phyloP scores from a whole-genome alignment of 257 asterid genomes.

The Scutellaria baicalensis region DNA sequence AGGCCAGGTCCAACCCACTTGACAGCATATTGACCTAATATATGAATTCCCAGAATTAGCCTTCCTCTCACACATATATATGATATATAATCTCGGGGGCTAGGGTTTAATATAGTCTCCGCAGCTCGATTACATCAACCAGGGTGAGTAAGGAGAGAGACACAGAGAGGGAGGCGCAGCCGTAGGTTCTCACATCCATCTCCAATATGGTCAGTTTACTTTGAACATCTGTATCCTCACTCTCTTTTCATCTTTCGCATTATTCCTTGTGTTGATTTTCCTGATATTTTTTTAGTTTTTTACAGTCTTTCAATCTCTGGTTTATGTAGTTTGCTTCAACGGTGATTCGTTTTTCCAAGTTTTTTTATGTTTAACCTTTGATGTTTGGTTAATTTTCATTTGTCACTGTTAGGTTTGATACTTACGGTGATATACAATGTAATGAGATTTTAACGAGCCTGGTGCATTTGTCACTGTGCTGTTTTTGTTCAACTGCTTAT shows the following conservation, averaged over 20 bases:
- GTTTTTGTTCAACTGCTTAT: background rate
- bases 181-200: background rate
- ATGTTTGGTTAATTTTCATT: background rate
- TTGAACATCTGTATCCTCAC: background rate
- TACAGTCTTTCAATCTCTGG: background rate
- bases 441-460: background rate
- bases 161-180: background rate
- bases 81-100: background rate
- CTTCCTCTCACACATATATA: background rate
- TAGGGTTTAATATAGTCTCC: slow-evolving; percentile 4
- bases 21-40: background rate
- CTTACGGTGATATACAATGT: background rate
- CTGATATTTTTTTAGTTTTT: background rate
- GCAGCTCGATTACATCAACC: background rate
- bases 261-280: background rate
- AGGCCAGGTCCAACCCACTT: background rate
- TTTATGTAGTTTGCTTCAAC: background rate
- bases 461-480: background rate
- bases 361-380: background rate
- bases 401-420: background rate
- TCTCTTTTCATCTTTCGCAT: background rate
- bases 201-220: slow-evolving; percentile 19
- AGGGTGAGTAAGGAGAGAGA: background rate
- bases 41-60: background rate
- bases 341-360: background rate